phyloP scores from a whole-genome alignment of 768 basidiomycete genomes.

The Mycena rosella region DNA sequence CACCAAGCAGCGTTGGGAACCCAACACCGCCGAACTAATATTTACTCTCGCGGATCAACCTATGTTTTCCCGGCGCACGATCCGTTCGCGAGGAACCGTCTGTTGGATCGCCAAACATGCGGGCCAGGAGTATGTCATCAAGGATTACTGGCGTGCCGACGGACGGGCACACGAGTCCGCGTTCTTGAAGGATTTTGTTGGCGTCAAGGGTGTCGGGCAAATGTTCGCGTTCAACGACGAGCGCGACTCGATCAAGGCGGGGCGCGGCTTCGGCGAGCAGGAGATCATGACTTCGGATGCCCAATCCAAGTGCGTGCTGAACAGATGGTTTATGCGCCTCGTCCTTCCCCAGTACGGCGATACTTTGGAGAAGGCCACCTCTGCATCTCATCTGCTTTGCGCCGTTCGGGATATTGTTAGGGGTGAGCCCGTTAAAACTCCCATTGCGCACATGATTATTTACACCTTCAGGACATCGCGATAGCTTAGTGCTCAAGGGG shows the following conservation, averaged over 20 bases:
- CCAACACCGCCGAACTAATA: not conserved
- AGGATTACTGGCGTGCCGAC: slow-evolving; percentile 40
- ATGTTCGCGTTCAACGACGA: slow-evolving; percentile 29
- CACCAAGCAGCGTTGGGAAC: not conserved
- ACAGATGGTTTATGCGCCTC: not conserved
- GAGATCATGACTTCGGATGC: not conserved
- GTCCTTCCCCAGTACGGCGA: not conserved
- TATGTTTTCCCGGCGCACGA: slow-evolving; percentile 31
- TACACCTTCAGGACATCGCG: slow-evolving; percentile 33
- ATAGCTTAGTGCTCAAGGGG: slow-evolving; percentile 18
- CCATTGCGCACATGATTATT: not conserved
- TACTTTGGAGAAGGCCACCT: not conserved
- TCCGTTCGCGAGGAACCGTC: slow-evolving; percentile 40
- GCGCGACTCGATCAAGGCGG: not conserved
- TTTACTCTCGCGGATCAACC: slow-evolving; percentile 14
- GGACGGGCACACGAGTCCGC: slow-evolving; percentile 24
- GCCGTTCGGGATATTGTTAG: slow-evolving; percentile 35
- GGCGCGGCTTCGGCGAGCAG: not conserved
- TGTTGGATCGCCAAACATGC: slow-evolving; percentile 39
- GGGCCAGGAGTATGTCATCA: slow-evolving; percentile 26
- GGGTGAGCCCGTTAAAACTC: slow-evolving; percentile 22
- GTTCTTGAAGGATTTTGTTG: slow-evolving; percentile 26
- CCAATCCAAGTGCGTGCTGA: not conserved
- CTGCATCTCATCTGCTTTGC: slow-evolving; percentile 26
- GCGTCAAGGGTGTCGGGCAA: slow-evolving; percentile 37